Evolutionary conservation across 805 yeast species (phyloP), one percentile per base, ranked within the genome.

Genomic region (Diddensiella caesifluorescens): DNA sequence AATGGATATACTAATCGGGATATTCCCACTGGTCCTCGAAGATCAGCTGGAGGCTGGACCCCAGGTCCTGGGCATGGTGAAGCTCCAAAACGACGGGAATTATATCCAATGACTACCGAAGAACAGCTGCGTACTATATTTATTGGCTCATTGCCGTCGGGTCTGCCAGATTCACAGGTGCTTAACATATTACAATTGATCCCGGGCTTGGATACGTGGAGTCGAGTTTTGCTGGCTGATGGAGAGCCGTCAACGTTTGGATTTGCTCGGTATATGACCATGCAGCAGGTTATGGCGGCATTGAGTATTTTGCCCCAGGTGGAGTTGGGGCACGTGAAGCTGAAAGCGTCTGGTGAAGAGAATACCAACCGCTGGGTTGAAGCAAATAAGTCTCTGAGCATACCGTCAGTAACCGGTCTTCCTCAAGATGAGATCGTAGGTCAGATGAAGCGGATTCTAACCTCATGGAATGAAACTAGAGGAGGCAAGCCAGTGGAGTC

Each of bases 61-160:
- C 7, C 19, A 13, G 9, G 16, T 29, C 9, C 16, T 29, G 32
- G 16, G 6, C 32, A 7, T 7, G 7, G 13, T 7, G 28, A 22
- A 22, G 38, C 7, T 22, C n/a, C 19, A 22, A 34, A 22, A 22
- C 7, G 26, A 6, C n/a, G 13, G 13, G n/a, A 19, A 13, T 27
- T 46, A 23, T 44, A 42, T 27, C 47, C 48, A 21, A 38, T 43
- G 47, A 22, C 38, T 20, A 18, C 26, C 10, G 47, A 47, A 13
- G 49, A 50, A 15, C 53, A 48, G 40, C 35, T 46, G n/a, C 29
- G 45, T 10, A 52, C 54, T 4, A n/a, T 47, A 21, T 49, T 42
- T 36, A 36, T 51, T n/a, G 46, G 44, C 9, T 36, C 35, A 12
- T 18, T 51, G 1, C 55, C 55, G 4, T 34, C 27, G 9, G 46